phyloP scores from a whole-genome alignment of 768 basidiomycete genomes.

The Russula compacta region DNA sequence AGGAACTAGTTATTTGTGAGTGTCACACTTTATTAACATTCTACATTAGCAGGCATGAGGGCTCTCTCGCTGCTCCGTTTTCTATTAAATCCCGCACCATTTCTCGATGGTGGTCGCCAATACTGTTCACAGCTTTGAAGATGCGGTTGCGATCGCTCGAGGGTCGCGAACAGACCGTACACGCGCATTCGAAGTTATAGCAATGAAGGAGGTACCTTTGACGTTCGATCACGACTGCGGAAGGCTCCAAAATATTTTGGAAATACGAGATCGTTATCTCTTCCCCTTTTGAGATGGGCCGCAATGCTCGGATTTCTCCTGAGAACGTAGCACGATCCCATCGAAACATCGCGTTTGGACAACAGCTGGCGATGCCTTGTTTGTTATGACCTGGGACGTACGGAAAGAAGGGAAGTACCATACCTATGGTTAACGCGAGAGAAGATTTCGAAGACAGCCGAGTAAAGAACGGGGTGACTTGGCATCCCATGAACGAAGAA shows the following conservation, averaged over 20 bases:
- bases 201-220: slow-evolving; percentile 21
- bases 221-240: slow-evolving; percentile 19
- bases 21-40: background rate
- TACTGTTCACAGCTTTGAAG: background rate
- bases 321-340: slow-evolving; percentile 27
- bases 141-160: slow-evolving; percentile 6
- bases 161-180: slow-evolving; percentile 24
- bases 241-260: background rate
- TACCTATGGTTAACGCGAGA: slow-evolving; percentile 22
- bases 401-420: background rate
- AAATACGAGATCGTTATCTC: slow-evolving; percentile 28
- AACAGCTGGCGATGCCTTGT: slow-evolving; percentile 21
- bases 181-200: slow-evolving; percentile 30
- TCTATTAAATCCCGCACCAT: slow-evolving; percentile 4
- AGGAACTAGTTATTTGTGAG: background rate
- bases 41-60: background rate
- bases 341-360: slow-evolving; percentile 18
- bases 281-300: slow-evolving; percentile 27
- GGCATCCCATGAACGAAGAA: slow-evolving; percentile 5
- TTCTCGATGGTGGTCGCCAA: slow-evolving; percentile 1
- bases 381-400: background rate
- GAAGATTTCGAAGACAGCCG: slow-evolving; percentile 20
- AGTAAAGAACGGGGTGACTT: slow-evolving; percentile 19
- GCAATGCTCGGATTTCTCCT: slow-evolving; percentile 23
- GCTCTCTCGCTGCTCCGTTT: background rate